Base-by-base conservation (phyloP, 108 stramenopile species). In the Parietichytrium sp. region DNA sequence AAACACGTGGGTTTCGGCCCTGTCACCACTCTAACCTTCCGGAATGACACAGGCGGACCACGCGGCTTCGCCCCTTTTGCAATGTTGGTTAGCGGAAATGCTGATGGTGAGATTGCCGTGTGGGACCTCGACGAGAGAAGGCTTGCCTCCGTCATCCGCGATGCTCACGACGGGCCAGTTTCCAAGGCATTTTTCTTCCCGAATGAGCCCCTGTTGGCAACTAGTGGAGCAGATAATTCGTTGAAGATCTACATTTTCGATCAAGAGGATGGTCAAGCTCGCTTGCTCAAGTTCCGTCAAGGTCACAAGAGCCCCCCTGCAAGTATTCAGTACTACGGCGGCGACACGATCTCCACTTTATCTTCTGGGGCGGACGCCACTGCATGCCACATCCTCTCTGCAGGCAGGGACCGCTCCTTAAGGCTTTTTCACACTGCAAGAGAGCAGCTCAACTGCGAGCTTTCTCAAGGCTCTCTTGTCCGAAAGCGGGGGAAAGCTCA, bases 71-170 rank as follows among this genome's bases (percentile, higher is more conserved):
- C n/a, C n/a, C n/a, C n/a, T n/a, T 72, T 72, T 27, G 87, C 90
- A 7, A 33, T 83, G 27, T 82, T 90, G 26, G 87, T 54, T n/a
- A 82, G 84, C 0, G 86, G 47, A 12, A 83, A 78, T 18, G 86
- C 42, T 31, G 47, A 47, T 13, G 89, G 89, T 2, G 31, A 47
- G 23, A 30, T 90, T 12, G 80, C 79, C 55, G 42, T 90, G 26
- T 90, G 90, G 90, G 86, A 90, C 80, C 88, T 90, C n/a, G 29
- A 48, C 25, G 53, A 85, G 30, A 85, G 83, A 12, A 78, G 79
- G 25, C 86, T 89, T 10, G 52, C 82, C 18, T 45, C 25, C 15
- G n/a, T 51, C 1, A 52, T 20, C 18, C 20, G 23, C 47, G 48
- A 16, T 7, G 82, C 52, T 4, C 80, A 83, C 45, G 51, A 33